Percentiles rank a stretch among this genome's conserved stretches.
These are phyloP conservation scores for Jamesozyma spencerorum DNA, from an alignment of 805 yeast genomes.

Conservation along the genomic window DNA sequence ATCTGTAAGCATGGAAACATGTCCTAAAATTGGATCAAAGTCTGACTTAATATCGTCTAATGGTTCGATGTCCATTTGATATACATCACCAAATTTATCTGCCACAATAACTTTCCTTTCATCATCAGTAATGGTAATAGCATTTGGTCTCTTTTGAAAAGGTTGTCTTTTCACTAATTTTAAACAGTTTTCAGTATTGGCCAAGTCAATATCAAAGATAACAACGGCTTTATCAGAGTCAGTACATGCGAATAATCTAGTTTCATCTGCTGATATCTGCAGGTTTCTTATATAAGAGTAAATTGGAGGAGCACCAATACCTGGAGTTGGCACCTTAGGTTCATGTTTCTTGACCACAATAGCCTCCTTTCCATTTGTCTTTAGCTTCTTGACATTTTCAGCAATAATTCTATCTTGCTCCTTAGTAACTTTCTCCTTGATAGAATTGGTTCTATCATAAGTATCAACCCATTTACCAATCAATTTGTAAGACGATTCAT, in stretches of 20 bases:
- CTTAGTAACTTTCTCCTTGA: conserved; percentile 41
- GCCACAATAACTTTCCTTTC: conserved; percentile 55
- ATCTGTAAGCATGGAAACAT: conserved; percentile 92
- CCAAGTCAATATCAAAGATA: conserved; percentile 38
- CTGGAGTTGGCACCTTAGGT: conserved; percentile 52
- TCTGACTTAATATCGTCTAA: conserved; percentile 32
- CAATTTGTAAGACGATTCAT: conserved; percentile 27
- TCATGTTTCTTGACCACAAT: conserved; percentile 33
- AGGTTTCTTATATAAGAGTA: conserved; percentile 62
- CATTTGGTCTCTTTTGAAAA: conserved; percentile 89
- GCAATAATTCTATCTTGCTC: conserved; percentile 29
- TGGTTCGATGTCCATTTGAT: conserved; percentile 41
- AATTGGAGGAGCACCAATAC: conserved; percentile 59
- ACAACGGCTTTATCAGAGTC: conserved; percentile 78
- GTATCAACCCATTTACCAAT: conserved; percentile 58
- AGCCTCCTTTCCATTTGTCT: conserved; percentile 31
- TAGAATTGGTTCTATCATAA: conserved; percentile 35
- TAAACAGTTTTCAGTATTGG: conserved; percentile 34
- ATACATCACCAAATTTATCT: conserved; percentile 96
- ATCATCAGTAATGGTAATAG: conserved; percentile 51
- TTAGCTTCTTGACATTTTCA: conserved; percentile 29
- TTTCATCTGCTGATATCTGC: conserved; percentile 42
- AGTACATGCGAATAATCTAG: conserved; percentile 55
- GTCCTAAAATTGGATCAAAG: conserved; percentile 75
- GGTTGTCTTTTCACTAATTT: conserved; percentile 56